These are phyloP conservation scores for Knoxdaviesia capensis DNA, from an alignment of 2,329 filamentous ascomycete species.

Conservation along the genomic window DNA sequence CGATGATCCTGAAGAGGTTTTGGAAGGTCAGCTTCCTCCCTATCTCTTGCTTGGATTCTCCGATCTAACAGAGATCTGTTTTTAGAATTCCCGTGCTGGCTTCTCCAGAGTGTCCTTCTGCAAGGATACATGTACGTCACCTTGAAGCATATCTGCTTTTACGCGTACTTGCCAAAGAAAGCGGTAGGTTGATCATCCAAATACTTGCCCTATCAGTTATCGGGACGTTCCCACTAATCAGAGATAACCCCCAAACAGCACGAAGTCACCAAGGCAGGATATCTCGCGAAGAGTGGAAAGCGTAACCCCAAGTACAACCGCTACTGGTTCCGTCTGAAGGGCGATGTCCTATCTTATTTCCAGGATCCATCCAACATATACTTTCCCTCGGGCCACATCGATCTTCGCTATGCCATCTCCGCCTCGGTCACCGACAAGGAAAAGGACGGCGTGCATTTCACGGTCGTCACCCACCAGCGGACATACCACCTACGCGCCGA, in stretches of 20 bases:
- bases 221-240: not conserved
- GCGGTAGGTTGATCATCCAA: conserved; percentile 29
- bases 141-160: conserved; percentile 83
- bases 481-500: conserved; percentile 82
- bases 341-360: conserved; percentile 82
- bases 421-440: conserved; percentile 61
- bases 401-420: conserved; percentile 78
- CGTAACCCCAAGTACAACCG: conserved; percentile 73
- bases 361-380: conserved; percentile 68
- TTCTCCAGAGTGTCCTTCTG: conserved; percentile 75
- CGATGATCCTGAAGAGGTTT: conserved; percentile 60
- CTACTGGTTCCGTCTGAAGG: conserved; percentile 87
- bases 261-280: conserved; percentile 65
- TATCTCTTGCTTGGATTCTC: not conserved
- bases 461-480: conserved; percentile 61
- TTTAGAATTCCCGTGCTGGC: conserved; percentile 77
- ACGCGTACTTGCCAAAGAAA: conserved; percentile 91
- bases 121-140: conserved; percentile 97
- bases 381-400: conserved; percentile 80
- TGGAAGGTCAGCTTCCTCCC: conserved; percentile 38
- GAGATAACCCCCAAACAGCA: conserved; percentile 23
- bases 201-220: not conserved
- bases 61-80: conserved; percentile 3
- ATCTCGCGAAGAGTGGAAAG: conserved; percentile 71
- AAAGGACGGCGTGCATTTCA: conserved; percentile 59